A percentile compares a stretch with the other conserved stretches of the same genome.
These are phyloP conservation scores for Glycine latifolia DNA, from an alignment of 306 rosid genomes.

Conservation along the genomic window DNA sequence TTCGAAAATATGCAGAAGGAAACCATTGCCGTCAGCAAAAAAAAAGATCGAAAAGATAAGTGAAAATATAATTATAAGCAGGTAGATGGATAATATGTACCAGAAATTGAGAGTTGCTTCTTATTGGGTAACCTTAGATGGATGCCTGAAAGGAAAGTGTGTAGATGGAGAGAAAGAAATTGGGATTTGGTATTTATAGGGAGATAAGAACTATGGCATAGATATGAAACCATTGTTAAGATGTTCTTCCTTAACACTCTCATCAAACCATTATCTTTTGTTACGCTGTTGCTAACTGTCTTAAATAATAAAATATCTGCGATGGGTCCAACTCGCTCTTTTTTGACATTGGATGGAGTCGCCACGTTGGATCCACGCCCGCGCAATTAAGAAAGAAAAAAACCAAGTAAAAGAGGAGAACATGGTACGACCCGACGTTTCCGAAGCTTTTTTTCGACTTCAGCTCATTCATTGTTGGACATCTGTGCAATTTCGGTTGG, in stretches of 20 bases:
- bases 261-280: constrained; percentile 4
- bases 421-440: background rate
- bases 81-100: constrained; percentile 44
- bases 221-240: constrained; percentile 65
- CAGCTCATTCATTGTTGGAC: background rate
- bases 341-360: constrained; percentile 35
- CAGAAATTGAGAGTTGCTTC: constrained; percentile 51
- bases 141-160: constrained; percentile 38
- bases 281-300: constrained; percentile 15
- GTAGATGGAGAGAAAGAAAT: background rate
- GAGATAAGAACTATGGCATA: constrained; percentile 10
- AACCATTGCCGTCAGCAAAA: constrained; percentile 50
- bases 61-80: background rate
- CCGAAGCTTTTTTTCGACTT: no score
- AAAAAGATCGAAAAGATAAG: background rate
- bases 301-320: background rate
- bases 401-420: background rate
- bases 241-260: constrained; percentile 12
- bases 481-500: constrained; percentile 29
- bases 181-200: constrained; percentile 68
- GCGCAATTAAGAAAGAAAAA: background rate
- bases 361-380: constrained; percentile 73
- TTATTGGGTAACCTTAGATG: background rate
- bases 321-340: background rate
- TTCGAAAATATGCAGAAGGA: constrained; percentile 59